Conservation (phyloP, 768 basidiomycete species). For the Tulasnella sp. region DNA sequence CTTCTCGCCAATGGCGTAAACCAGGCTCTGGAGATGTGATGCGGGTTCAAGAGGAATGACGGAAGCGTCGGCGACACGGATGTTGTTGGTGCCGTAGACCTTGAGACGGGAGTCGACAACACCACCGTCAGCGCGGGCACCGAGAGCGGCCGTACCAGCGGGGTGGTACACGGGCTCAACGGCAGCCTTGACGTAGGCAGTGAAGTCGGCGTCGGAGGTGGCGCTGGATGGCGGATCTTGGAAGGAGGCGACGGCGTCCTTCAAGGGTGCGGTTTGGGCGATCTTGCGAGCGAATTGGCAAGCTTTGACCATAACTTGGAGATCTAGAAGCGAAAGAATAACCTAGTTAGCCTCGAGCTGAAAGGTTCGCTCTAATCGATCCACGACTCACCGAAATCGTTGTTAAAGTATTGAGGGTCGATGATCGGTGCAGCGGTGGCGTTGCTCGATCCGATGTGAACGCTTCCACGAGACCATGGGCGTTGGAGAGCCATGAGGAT, state of each 20-base stretch:
- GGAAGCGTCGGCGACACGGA: conserved; percentile 52
- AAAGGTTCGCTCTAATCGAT: too few species aligned
- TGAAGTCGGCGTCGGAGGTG: conserved; percentile 31
- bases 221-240: conserved; percentile 24
- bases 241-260: conserved; percentile 27
- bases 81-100: conserved; percentile 53
- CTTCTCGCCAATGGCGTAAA: conserved; percentile 22
- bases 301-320: conserved; percentile 32
- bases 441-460: conserved; percentile 33
- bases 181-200: conserved; percentile 33
- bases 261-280: conserved; percentile 30
- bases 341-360: background rate
- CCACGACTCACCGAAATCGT: conserved; percentile 34
- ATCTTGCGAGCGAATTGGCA: conserved; percentile 31
- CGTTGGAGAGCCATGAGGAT: conserved; percentile 36
- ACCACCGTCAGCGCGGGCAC: conserved; percentile 48
- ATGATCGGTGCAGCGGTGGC: conserved; percentile 33
- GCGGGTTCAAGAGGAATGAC: conserved; percentile 46
- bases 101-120: conserved; percentile 47
- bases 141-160: conserved; percentile 36
- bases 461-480: conserved; percentile 42
- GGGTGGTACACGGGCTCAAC: conserved; percentile 24
- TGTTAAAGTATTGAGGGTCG: conserved; percentile 40
- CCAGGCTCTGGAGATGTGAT: conserved; percentile 30
- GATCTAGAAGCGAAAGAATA: conserved; percentile 24